phyloP scores from a whole-genome alignment of 768 basidiomycete species.

The Harrya chromipes region DNA sequence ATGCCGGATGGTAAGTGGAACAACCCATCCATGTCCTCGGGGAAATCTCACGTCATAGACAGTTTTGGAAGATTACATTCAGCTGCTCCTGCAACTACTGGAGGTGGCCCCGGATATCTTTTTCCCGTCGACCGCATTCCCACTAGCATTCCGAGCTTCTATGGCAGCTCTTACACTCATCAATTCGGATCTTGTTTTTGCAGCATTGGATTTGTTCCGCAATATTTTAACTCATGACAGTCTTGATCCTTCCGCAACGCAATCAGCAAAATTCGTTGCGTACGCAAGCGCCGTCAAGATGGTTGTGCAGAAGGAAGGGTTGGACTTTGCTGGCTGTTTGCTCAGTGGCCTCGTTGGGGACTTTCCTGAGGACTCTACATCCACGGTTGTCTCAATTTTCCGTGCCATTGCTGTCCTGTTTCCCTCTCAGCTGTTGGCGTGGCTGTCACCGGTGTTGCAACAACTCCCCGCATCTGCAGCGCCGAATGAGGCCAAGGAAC shows the following conservation, averaged over 20 bases:
- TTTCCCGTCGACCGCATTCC: conserved; percentile 75
- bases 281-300: conserved; percentile 62
- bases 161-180: conserved; percentile 81
- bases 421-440: conserved; percentile 63
- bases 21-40: neutral
- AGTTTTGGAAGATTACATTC: conserved; percentile 96
- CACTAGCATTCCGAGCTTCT: conserved; percentile 69
- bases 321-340: conserved; percentile 62
- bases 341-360: conserved; percentile 79
- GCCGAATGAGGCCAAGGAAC: conserved; percentile 62
- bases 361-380: conserved; percentile 83
- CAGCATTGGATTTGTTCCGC: conserved; percentile 78
- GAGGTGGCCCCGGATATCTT: conserved; percentile 70
- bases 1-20: conserved; percentile 85
- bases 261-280: conserved; percentile 56
- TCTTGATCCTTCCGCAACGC: conserved; percentile 46
- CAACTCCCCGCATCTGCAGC: conserved; percentile 59
- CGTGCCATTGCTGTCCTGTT: conserved; percentile 65
- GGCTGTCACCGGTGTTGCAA: conserved; percentile 71
- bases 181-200: conserved; percentile 77
- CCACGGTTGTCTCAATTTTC: conserved; percentile 74
- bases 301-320: conserved; percentile 68
- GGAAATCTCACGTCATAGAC: conserved; percentile 5
- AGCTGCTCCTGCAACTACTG: conserved; percentile 68
- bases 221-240: conserved; percentile 73